Conservation (phyloP, 2,329 filamentous ascomycete genomes). For the Penicillium glabrum region DNA sequence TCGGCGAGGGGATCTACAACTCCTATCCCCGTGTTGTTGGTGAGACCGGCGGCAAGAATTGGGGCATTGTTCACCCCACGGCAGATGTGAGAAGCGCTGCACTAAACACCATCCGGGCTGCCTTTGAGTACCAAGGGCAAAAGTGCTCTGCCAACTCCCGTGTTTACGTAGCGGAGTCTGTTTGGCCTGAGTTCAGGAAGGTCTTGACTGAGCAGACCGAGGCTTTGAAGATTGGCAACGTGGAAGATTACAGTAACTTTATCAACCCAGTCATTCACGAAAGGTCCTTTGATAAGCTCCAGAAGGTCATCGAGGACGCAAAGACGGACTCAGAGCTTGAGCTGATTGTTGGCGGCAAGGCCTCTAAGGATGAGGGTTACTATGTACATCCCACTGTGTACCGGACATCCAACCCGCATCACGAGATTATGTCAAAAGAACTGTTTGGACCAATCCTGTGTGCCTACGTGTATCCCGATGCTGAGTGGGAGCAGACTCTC, state of each 20-base stretch:
- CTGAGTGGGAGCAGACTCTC: constrained; percentile 20
- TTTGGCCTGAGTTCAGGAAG: constrained; percentile 70
- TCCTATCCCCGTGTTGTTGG: constrained; percentile 83
- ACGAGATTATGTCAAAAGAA: constrained; percentile 71
- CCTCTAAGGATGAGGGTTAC: constrained; percentile 73
- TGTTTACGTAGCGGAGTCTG: constrained; percentile 70
- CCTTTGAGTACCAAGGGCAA: constrained; percentile 85
- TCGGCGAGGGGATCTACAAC: constrained; percentile 74
- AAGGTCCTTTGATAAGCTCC: constrained; percentile 74
- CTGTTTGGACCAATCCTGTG: constrained; percentile 76
- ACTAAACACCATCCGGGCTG: constrained; percentile 75
- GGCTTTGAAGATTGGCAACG: constrained; percentile 67
- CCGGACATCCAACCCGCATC: constrained; percentile 65
- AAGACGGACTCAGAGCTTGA: constrained; percentile 69
- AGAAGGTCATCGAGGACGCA: constrained; percentile 71
- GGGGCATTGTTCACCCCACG: constrained; percentile 73
- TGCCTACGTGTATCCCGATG: constrained; percentile 73
- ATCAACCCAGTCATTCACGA: constrained; percentile 82
- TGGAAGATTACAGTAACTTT: constrained; percentile 70
- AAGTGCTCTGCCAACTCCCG: constrained; percentile 84
- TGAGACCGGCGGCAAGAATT: constrained; percentile 90
- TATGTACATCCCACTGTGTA: constrained; percentile 81
- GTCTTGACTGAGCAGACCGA: constrained; percentile 64
- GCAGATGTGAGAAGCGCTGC: constrained; percentile 75
- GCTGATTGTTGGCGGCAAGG: constrained; percentile 71